These are phyloP conservation scores for Solanum hybrid DNA, from an alignment of 305 asterid species.

Conservation along the genomic window DNA sequence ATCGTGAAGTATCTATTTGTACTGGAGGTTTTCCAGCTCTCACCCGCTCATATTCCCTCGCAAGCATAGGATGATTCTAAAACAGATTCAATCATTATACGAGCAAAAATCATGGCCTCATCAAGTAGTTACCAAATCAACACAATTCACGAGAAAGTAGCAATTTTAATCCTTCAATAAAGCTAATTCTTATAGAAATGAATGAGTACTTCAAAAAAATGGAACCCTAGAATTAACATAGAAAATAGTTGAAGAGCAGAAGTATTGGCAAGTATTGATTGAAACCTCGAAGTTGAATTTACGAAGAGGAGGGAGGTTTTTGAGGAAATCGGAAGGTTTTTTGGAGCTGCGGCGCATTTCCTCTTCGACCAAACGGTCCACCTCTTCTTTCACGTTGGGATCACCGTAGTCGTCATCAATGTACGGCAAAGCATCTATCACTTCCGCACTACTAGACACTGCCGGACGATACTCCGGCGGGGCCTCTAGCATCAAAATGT, in stretches of 20 bases:
- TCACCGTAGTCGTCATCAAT: constrained; percentile 88
- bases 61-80: constrained; percentile 94
- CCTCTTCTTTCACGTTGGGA: constrained; percentile 63
- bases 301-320: constrained; percentile 76
- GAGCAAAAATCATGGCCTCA: background rate
- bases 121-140: background rate
- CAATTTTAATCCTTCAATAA: background rate
- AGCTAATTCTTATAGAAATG: background rate
- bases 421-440: constrained; percentile 90
- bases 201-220: background rate
- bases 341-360: constrained; percentile 88
- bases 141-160: background rate
- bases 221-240: background rate
- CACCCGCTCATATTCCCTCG: constrained; percentile 87
- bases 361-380: constrained; percentile 78
- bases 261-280: background rate
- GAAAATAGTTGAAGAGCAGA: background rate
- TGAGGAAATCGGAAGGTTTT: constrained; percentile 91
- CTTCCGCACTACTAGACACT: constrained; percentile 27
- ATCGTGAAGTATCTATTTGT: constrained; percentile 78
- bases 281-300: constrained; percentile 50
- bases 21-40: constrained; percentile 92
- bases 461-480: constrained; percentile 42
- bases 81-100: background rate
- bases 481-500: constrained; percentile 82